Percentiles rank a stretch among this genome's conserved stretches.
phyloP scores from a whole-genome alignment of 257 asterid genomes.

The Nicotiana knightiana region DNA sequence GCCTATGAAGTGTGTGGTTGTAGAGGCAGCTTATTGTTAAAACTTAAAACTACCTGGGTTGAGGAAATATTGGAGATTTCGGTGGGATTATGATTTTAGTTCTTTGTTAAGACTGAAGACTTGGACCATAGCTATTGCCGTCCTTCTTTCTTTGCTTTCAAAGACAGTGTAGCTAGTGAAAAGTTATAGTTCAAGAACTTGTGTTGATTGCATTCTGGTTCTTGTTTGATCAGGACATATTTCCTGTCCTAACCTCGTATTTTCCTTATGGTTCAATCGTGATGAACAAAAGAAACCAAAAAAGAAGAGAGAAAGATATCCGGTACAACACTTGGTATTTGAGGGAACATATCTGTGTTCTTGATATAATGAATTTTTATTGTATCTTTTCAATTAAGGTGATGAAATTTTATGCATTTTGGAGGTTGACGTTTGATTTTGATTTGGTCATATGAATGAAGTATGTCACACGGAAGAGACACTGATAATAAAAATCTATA shows the following conservation, averaged over 20 bases:
- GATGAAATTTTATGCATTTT: not conserved
- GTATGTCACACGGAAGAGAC: not conserved
- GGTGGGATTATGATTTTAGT: not conserved
- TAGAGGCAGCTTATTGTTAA: not conserved
- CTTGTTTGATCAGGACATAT: not conserved
- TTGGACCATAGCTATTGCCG: not conserved
- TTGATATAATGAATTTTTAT: not conserved
- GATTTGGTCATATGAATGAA: not conserved
- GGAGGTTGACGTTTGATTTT: not conserved
- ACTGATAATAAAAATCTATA: not conserved
- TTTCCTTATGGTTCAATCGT: not conserved
- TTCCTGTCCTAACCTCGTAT: not conserved
- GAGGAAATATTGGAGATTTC: not conserved
- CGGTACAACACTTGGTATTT: not conserved
- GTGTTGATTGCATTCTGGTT: not conserved
- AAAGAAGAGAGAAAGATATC: not conserved
- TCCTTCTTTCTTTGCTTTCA: not conserved
- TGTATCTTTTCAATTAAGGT: not conserved
- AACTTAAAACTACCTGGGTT: not conserved
- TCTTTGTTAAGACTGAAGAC: not conserved
- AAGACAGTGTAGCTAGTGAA: not conserved
- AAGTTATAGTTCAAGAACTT: not conserved
- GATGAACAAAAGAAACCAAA: not conserved
- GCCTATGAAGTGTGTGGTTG: not conserved
- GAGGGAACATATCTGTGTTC: not conserved